Percentiles rank a stretch among this genome's conserved stretches.
phyloP scores from a whole-genome alignment of 148 eudicot genomes.

The Silene latifolia region DNA sequence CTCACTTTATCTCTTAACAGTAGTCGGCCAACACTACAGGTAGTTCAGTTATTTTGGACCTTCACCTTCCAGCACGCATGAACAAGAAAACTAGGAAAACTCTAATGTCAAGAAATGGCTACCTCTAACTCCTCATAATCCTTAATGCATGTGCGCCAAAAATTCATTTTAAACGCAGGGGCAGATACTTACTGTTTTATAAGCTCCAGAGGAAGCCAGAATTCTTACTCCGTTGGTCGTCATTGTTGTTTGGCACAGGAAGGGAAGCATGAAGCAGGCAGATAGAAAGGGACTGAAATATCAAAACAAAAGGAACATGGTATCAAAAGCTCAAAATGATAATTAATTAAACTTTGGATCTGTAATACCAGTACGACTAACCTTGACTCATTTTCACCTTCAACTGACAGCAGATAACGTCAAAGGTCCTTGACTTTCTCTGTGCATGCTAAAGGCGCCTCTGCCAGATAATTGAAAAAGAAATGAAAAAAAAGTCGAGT shows the following conservation, averaged over 20 bases:
- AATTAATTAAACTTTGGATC: neutral
- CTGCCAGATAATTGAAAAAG: slow-evolving; percentile 74
- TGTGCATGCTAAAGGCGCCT: slow-evolving; percentile 66
- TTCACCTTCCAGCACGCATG: neutral
- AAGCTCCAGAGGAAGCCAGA: slow-evolving; percentile 64
- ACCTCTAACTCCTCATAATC: neutral
- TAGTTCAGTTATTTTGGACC: neutral
- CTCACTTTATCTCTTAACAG: neutral
- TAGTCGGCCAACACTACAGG: neutral
- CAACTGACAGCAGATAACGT: slow-evolving; percentile 66
- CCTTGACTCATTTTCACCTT: slow-evolving; percentile 83
- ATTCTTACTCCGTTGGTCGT: slow-evolving; percentile 51
- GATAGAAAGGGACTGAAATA: slow-evolving; percentile 65
- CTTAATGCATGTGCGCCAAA: neutral
- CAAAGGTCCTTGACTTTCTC: slow-evolving; percentile 67
- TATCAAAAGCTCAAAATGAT: slow-evolving; percentile 2
- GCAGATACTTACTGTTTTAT: slow-evolving; percentile 58
- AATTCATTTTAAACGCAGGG: neutral
- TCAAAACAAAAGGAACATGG: slow-evolving; percentile 15
- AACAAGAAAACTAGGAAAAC: slow-evolving; percentile 1
- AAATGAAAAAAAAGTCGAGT: slow-evolving; percentile 24
- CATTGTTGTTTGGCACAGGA: slow-evolving; percentile 88
- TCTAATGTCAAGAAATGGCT: neutral
- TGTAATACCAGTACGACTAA: slow-evolving; percentile 11
- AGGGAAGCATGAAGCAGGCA: slow-evolving; percentile 76